Percentiles rank a stretch among this genome's conserved stretches.
These are phyloP conservation scores for Chenopodium suecicum DNA, from an alignment of 148 eudicot genomes.

Conservation along the genomic window DNA sequence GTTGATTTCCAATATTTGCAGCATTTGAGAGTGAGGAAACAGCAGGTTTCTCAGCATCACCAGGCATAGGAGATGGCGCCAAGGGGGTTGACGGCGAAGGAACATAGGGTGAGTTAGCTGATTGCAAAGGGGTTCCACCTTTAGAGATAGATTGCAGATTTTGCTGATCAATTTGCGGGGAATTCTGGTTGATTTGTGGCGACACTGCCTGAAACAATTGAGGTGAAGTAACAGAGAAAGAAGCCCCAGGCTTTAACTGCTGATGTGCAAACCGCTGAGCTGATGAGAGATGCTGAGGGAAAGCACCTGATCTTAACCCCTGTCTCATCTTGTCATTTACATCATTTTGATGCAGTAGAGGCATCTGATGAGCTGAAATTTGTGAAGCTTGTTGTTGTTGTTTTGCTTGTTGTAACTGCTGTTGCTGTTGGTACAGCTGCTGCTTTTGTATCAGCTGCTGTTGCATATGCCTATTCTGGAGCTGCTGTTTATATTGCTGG, in stretches of 20 bases:
- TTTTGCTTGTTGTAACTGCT: slow-evolving; percentile 55
- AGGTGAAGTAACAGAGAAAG: slow-evolving; percentile 69
- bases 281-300: slow-evolving; percentile 60
- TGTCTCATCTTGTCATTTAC: slow-evolving; percentile 70
- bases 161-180: slow-evolving; percentile 90
- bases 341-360: slow-evolving; percentile 77
- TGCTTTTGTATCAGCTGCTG: slow-evolving; percentile 50
- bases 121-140: slow-evolving; percentile 79
- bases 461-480: slow-evolving; percentile 45
- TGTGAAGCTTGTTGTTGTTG: slow-evolving; percentile 61
- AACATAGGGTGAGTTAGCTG: slow-evolving; percentile 77
- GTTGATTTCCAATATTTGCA: slow-evolving; percentile 60
- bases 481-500: slow-evolving; percentile 53
- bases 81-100: slow-evolving; percentile 79
- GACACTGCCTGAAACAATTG: slow-evolving; percentile 67
- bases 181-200: slow-evolving; percentile 76
- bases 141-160: slow-evolving; percentile 50
- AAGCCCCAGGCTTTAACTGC: slow-evolving; percentile 63
- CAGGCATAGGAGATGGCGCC: slow-evolving; percentile 86
- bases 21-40: slow-evolving; percentile 60
- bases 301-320: slow-evolving; percentile 56
- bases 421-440: slow-evolving; percentile 43
- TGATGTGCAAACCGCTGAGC: slow-evolving; percentile 72
- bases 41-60: slow-evolving; percentile 75
- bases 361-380: slow-evolving; percentile 59